Evolutionary conservation across 139 green algal species (phyloP).

Genomic region (Tetradesmus obliquus): DNA sequence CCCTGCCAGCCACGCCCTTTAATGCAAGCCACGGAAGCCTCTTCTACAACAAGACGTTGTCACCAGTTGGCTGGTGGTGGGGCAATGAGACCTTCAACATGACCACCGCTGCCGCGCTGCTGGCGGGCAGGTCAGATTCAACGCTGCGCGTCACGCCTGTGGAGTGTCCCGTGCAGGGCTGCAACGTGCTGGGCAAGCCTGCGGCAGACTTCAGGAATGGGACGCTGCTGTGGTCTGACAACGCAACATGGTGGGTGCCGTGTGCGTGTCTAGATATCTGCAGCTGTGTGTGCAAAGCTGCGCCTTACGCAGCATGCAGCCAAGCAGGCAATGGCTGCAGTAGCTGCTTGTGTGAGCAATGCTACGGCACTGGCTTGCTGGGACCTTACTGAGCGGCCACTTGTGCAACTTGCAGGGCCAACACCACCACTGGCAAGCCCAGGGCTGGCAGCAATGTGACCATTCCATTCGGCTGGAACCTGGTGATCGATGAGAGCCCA

Average conservation of each 20-base stretch:
- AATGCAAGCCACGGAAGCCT: slow-evolving; percentile 23
- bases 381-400: background rate
- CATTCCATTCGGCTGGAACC: slow-evolving; percentile 54
- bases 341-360: background rate
- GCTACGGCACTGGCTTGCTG: background rate
- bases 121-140: slow-evolving; percentile 8
- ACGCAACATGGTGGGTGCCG: slow-evolving; percentile 42
- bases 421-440: slow-evolving; percentile 40
- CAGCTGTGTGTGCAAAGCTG: too few species aligned
- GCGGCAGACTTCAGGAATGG: slow-evolving; percentile 30
- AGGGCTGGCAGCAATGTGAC: slow-evolving; percentile 45
- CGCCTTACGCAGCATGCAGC: background rate
- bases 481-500: slow-evolving; percentile 59
- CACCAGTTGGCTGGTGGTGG: slow-evolving; percentile 45
- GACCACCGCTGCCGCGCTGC: slow-evolving; percentile 1
- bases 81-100: slow-evolving; percentile 45
- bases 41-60: slow-evolving; percentile 53
- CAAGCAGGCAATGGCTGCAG: background rate
- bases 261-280: too few species aligned
- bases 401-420: background rate
- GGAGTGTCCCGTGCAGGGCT: slow-evolving; percentile 31
- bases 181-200: background rate
- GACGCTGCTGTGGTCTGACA: slow-evolving; percentile 53
- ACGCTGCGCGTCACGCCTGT: background rate
- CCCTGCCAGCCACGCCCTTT: background rate